A percentile compares a stretch with the other conserved stretches of the same genome.
Evolutionary conservation across 2,329 filamentous ascomycete genomes (phyloP).

Genomic region (Fonsecaea nubica): DNA sequence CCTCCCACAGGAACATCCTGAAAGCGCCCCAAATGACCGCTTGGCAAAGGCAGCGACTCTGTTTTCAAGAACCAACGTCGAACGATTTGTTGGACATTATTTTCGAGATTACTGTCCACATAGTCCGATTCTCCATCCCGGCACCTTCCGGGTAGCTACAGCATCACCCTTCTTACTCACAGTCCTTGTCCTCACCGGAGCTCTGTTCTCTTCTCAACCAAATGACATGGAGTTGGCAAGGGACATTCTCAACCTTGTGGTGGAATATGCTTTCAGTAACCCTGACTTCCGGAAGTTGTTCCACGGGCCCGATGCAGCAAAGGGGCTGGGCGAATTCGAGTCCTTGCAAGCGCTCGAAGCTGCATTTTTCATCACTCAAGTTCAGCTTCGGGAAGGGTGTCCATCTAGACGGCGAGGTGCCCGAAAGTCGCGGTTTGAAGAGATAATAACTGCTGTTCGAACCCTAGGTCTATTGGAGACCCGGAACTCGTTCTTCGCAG

Average conservation of each 20-base stretch:
- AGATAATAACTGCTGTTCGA: slow-evolving; percentile 15
- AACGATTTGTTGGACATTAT: slow-evolving; percentile 18
- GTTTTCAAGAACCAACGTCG: slow-evolving; percentile 15
- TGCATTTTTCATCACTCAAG: slow-evolving; percentile 15
- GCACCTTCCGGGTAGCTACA: background rate
- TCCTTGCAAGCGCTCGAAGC: slow-evolving; percentile 17
- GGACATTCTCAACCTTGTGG: slow-evolving; percentile 14
- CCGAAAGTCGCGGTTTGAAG: slow-evolving; percentile 15
- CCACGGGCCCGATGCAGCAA: background rate
- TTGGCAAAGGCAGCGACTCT: slow-evolving; percentile 5
- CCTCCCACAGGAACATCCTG: slow-evolving; percentile 11
- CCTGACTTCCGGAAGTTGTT: slow-evolving; percentile 4
- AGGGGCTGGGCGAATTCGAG: background rate
- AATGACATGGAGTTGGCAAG: slow-evolving; percentile 7
- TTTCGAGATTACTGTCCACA: slow-evolving; percentile 23
- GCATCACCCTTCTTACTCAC: slow-evolving; percentile 9
- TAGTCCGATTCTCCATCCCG: slow-evolving; percentile 14
- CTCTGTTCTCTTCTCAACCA: slow-evolving; percentile 11
- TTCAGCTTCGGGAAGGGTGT: slow-evolving; percentile 12
- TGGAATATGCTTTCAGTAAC: slow-evolving; percentile 17
- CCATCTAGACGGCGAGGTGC: slow-evolving; percentile 2
- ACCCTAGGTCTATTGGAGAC: slow-evolving; percentile 9
- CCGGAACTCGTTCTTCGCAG: slow-evolving; percentile 13
- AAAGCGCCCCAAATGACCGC: slow-evolving; percentile 9
- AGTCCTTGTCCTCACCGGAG: slow-evolving; percentile 14